Evolutionary conservation across 2,329 filamentous ascomycete species (phyloP).

Genomic region (Cladosporium sp.): DNA sequence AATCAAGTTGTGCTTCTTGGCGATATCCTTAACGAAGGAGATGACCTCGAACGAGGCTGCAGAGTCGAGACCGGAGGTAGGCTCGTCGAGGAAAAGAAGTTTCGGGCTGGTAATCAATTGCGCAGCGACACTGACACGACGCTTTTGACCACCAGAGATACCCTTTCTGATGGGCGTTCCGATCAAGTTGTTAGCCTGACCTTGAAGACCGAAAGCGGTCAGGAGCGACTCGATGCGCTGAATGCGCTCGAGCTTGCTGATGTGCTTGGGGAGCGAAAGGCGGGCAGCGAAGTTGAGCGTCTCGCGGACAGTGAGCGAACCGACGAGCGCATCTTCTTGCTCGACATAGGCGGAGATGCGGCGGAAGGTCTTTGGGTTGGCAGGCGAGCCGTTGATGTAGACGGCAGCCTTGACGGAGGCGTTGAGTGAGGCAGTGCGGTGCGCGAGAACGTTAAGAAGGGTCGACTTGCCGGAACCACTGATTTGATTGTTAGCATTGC

Average conservation of each 20-base stretch:
- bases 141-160: slow-evolving; percentile 80
- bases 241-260: slow-evolving; percentile 55
- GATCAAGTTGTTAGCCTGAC: slow-evolving; percentile 67
- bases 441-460: slow-evolving; percentile 73
- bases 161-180: slow-evolving; percentile 81
- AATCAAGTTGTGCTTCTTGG: slow-evolving; percentile 65
- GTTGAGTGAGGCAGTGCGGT: slow-evolving; percentile 51
- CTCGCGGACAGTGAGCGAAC: slow-evolving; percentile 74
- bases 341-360: slow-evolving; percentile 74
- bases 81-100: slow-evolving; percentile 78
- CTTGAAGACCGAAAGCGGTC: slow-evolving; percentile 66
- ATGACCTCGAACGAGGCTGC: slow-evolving; percentile 73
- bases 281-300: slow-evolving; percentile 74
- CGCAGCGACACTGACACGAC: slow-evolving; percentile 72
- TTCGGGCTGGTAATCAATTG: slow-evolving; percentile 77
- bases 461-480: slow-evolving; percentile 73
- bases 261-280: slow-evolving; percentile 52
- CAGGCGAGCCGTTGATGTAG: slow-evolving; percentile 58
- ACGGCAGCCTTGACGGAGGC: slow-evolving; percentile 52
- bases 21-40: slow-evolving; percentile 64
- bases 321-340: slow-evolving; percentile 81
- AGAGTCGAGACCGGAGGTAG: slow-evolving; percentile 78
- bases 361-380: slow-evolving; percentile 55
- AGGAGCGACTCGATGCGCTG: slow-evolving; percentile 64
- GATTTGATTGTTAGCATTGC: slow-evolving; percentile 11